Evolutionary conservation across 768 basidiomycete species (phyloP), one percentile per base, ranked within the genome.

Genomic region (Naganishia kalamii): DNA sequence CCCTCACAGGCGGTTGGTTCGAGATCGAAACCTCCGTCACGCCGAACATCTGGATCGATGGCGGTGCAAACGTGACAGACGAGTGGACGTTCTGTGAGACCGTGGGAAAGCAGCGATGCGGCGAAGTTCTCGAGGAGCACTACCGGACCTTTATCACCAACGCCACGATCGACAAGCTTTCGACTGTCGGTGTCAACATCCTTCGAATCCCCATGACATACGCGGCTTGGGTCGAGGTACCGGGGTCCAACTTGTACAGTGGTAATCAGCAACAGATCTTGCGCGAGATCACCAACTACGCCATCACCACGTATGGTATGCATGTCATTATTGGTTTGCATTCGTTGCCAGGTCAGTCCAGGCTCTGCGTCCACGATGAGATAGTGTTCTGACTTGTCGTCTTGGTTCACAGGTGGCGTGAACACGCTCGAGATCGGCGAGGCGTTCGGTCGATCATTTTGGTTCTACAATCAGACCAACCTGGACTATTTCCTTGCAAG

Each of bases 141-240:
- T 66, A 66, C 32, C 30, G 60, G 15, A 44, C 40, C 10, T 62
- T 51, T 23, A 48, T 61, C 40, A 52, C 60, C 30, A 43, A 37
- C 29, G 50, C 47, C 23, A 60, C 61, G 15, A 62, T 66, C 46
- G 60, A 66, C 60, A 51, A 51, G 27, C 25, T 62, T 23, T 32
- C 23, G 5, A 41, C 47, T n/a, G 48, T 61, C 43, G 65, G 57
- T 11, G 49, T 66, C 50, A 66, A 66, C 60, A 62, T 49, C 21
- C 59, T 66, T 40, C 60, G 65, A 23, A 62, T 66, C n/a, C 48
- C 65, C 4, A 66, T 60, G 30, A 61, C 65, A 21, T 61, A 66
- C 41, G 35, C 65, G 29, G 57, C 60, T 10, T 66, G 49, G 65
- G 12, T n/a, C 35, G 49, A 51, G 11, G 51, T 62, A 11, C 65